A percentile compares a stretch with the other conserved stretches of the same genome.
Conservation (phyloP, 805 yeast species). For the Candida vaughaniae region DNA sequence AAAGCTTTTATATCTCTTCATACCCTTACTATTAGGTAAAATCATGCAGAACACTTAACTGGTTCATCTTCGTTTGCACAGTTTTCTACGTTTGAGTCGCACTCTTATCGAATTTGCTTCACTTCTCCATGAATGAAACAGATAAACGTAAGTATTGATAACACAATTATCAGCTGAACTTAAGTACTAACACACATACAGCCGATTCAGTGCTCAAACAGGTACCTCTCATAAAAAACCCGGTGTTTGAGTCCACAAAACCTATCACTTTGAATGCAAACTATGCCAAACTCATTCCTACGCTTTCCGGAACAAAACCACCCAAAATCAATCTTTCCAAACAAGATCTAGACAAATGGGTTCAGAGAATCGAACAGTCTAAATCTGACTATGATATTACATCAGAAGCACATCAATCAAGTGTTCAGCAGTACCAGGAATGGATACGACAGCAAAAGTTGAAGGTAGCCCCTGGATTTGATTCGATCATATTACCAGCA, state of each 20-base stretch:
- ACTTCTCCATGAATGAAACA: conserved; percentile 2
- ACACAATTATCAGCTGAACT: neutral
- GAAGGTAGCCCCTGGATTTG: conserved; percentile 43
- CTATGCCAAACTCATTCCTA: conserved; percentile 40
- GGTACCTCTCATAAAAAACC: conserved; percentile 56
- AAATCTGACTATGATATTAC: conserved; percentile 12
- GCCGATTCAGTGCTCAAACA: conserved; percentile 51
- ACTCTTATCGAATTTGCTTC: too few species aligned
- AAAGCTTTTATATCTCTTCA: too few species aligned
- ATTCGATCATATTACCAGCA: conserved; percentile 28
- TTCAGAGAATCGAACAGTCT: conserved; percentile 18
- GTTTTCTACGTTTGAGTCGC: too few species aligned
- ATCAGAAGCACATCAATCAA: conserved; percentile 8
- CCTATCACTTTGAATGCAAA: conserved; percentile 53
- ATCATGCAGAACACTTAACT: too few species aligned
- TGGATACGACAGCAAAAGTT: conserved; percentile 33
- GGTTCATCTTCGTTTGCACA: too few species aligned
- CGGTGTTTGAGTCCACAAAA: conserved; percentile 51
- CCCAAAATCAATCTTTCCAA: conserved; percentile 31
- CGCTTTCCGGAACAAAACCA: conserved; percentile 32
- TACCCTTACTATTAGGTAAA: too few species aligned
- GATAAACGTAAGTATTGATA: conserved; percentile 5
- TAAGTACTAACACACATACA: conserved; percentile 13
- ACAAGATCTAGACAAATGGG: conserved; percentile 29
- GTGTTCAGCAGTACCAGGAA: conserved; percentile 16